These are phyloP conservation scores for Eustoma russellianum DNA, from an alignment of 257 asterid species.

Conservation along the genomic window DNA sequence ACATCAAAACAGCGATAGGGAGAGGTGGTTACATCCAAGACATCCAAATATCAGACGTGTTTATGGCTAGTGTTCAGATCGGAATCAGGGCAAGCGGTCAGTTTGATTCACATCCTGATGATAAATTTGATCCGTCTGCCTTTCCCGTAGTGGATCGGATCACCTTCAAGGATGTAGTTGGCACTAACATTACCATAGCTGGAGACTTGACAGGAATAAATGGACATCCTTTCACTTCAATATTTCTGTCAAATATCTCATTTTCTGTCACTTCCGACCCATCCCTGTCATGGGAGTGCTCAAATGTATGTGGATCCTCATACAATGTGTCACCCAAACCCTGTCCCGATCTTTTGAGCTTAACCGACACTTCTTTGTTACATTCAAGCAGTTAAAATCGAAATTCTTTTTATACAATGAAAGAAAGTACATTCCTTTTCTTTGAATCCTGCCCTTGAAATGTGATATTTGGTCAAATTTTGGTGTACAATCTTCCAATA, in stretches of 20 bases:
- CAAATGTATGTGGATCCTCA: slow-evolving; percentile 32
- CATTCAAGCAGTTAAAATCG: slow-evolving; percentile 26
- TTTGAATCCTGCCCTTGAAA: slow-evolving; percentile 28
- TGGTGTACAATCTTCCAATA: slow-evolving; percentile 29
- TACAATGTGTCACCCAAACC: slow-evolving; percentile 40
- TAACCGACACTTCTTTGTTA: slow-evolving; percentile 16
- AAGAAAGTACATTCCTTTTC: slow-evolving; percentile 24
- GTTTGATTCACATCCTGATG: slow-evolving; percentile 70
- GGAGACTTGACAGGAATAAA: slow-evolving; percentile 61
- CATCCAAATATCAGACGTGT: slow-evolving; percentile 33
- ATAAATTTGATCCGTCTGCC: slow-evolving; percentile 55
- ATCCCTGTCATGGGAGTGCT: slow-evolving; percentile 38
- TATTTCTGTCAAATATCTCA: slow-evolving; percentile 56
- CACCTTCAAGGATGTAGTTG: slow-evolving; percentile 45
- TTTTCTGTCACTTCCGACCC: slow-evolving; percentile 25
- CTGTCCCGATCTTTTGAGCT: slow-evolving; percentile 34
- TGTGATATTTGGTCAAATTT: slow-evolving; percentile 13
- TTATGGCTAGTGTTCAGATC: slow-evolving; percentile 41
- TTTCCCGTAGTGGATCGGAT: slow-evolving; percentile 54
- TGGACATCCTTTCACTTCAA: slow-evolving; percentile 75
- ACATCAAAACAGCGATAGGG: slow-evolving; percentile 64
- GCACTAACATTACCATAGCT: slow-evolving; percentile 49
- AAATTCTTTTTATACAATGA: slow-evolving; percentile 20
- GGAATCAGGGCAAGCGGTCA: slow-evolving; percentile 80
- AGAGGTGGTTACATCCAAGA: slow-evolving; percentile 72